These are phyloP conservation scores for Platismatia glauca DNA, from an alignment of 495 filamentous ascomycete species.

Conservation along the genomic window DNA sequence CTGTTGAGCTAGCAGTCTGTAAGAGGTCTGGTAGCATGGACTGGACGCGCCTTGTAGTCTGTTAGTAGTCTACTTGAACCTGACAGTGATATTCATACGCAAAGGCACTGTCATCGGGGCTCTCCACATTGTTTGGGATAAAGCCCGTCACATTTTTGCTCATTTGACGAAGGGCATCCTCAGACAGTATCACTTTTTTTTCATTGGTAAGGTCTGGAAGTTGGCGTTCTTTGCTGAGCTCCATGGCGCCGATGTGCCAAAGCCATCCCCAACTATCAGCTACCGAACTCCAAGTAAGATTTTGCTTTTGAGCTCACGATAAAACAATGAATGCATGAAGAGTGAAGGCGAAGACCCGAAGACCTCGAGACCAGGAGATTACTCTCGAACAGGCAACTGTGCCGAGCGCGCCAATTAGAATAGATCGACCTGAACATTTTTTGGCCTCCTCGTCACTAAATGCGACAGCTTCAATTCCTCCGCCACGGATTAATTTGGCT, in stretches of 20 bases:
- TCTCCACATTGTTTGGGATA: not conserved
- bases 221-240: not conserved
- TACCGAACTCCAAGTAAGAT: not conserved
- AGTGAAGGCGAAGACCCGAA: too few relatives aligned
- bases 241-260: not conserved
- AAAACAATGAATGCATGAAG: not conserved
- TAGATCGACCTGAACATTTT: slow-evolving; percentile 3
- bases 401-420: slow-evolving; percentile 6
- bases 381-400: slow-evolving; percentile 5
- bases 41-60: not conserved
- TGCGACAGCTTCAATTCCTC: not conserved
- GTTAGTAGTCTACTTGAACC: not conserved
- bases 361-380: too few relatives aligned
- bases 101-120: slow-evolving; percentile 9
- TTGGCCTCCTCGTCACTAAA: slow-evolving; percentile 2
- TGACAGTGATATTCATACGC: not conserved
- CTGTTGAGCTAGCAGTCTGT: slow-evolving; percentile 25
- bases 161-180: slow-evolving; percentile 15
- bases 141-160: slow-evolving; percentile 9
- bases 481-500: not conserved
- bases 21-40: slow-evolving; percentile 9
- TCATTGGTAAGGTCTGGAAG: not conserved
- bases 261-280: not conserved
- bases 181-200: slow-evolving; percentile 4
- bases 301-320: not conserved